Percentiles rank a stretch among this genome's conserved stretches.
phyloP scores from a whole-genome alignment of 2,329 filamentous ascomycete species.

The Cladorrhinum sp. region DNA sequence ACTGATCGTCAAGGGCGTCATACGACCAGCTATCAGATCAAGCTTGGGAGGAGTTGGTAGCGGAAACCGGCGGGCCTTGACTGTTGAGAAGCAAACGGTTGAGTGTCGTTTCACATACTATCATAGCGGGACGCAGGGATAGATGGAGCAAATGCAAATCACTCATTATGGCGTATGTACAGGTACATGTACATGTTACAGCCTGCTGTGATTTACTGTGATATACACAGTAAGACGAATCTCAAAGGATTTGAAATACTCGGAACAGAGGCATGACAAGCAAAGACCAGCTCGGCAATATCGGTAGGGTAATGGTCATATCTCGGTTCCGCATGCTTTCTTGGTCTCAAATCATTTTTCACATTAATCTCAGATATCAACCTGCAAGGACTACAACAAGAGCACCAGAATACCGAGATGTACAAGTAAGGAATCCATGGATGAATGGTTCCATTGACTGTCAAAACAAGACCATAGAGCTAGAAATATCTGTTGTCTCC shows the following conservation, averaged over 20 bases:
- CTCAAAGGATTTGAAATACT: no score
- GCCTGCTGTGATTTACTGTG: not conserved
- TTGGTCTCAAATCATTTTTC: not conserved
- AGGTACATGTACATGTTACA: not conserved
- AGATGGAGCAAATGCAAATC: no score
- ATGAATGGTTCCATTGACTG: constrained; percentile 31
- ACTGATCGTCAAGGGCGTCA: not conserved
- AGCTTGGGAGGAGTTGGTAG: not conserved
- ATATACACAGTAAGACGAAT: not conserved
- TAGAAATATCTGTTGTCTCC: constrained; percentile 29
- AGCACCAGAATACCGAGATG: not conserved
- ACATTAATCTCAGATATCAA: not conserved
- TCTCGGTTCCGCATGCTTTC: not conserved
- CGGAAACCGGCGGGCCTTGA: not conserved
- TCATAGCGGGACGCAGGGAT: not conserved
- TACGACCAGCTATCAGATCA: not conserved
- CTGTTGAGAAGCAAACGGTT: not conserved
- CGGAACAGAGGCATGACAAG: not conserved
- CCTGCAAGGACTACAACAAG: not conserved
- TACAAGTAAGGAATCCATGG: constrained; percentile 21
- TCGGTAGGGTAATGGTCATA: not conserved
- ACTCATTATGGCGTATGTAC: not conserved
- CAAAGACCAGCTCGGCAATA: not conserved
- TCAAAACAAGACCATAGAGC: constrained; percentile 28
- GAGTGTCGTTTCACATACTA: not conserved